Base-by-base conservation (phyloP, 345 rosid species). In the Moricandia arvensis region DNA sequence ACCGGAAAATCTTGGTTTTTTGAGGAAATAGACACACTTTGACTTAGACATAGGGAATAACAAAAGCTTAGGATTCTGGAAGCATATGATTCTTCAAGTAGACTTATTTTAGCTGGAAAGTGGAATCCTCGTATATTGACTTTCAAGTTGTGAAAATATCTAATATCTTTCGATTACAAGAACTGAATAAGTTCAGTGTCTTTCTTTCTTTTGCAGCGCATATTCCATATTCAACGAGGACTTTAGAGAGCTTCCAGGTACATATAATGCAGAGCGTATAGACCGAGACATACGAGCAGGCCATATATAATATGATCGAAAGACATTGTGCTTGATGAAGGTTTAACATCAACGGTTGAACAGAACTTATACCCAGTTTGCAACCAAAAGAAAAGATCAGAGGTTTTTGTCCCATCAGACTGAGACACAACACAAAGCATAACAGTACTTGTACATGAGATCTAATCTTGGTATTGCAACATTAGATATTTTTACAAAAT, bases 201-300 rank as follows among this genome's bases (percentile, higher is more conserved):
- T 72, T 66, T 49, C 38, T 66, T 21, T 21, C 24, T 21, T 55
- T 57, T 0, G 79, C 90, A 86, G 96, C 29, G 98, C 98, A 31
- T 90, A 93, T 83, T 93, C 93, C 16, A 93, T 93, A 80, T 93
- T 90, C 86, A 90, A 89, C 37, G 93, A 90, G 70, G 96, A 87
- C 80, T 93, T 93, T 59, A 86, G 93, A 85, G 98, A 90, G 91
- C 95, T 93, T 80, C 95, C 96, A 0, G 96, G 98, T 53, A 93
- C 96, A 63, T 86, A 89, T 26, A 93, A 90, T 60, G 98, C 96
- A 51, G 95, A 93, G 65, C 87, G 87, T 41, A 81, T 93, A 57
- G 96, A 90, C 63, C 81, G 94, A 79, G 90, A 90, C 80, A 74
- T 90, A 61, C 83, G 96, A 53, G 82, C 93, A 16, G 98, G 96